Evolutionary conservation across 192 early-diverging fungal genomes (phyloP), one percentile per base, ranked within the genome.

Genomic region (Kickxella alabastrina): DNA sequence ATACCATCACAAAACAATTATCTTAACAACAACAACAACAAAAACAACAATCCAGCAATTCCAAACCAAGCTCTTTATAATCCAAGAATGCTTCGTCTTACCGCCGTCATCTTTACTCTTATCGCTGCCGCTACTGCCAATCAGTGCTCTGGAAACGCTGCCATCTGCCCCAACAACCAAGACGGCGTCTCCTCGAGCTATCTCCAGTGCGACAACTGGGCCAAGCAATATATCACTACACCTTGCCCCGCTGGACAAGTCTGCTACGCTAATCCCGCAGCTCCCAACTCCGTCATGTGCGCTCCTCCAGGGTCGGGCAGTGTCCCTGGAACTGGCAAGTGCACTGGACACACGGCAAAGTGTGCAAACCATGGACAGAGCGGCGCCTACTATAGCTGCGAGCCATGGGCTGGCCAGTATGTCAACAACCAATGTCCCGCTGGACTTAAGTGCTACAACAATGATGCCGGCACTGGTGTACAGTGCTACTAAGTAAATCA

Each of bases 191-290:
- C 66, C 12, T 26, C 61, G 12, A 76, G 66, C 52, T 76, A 76
- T 51, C 73, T 76, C 9, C 73, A 76, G 66, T 76, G 73, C 58
- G 64, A 68, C 45, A 64, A 49, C 53, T 65, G 53, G 65, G 51
- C 37, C 36, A 35, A 45, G 10, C 43, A 60, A 41, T 76, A 65
- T 38, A 53, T 47, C 25, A 42, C 54, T n/a, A 35, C 40, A 38
- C 48, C 54, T 54, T 76, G 73, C 43, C 35, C 60, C 0, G 15
- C 57, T 4, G 73, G 65, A 38, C 73, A 76, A 49, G 73, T 76
- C 23, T 76, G 73, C 73, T 76, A 69, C 19, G 66, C 73, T 26
- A 76, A 69, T 52, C 73, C 73, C 17, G 61, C 44, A 32, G 62
- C 61, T 21, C 52, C 48, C 15, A 12, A 12, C 31, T 61, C 57